Evolutionary conservation across 2,329 filamentous ascomycete genomes (phyloP).

Genomic region (Allantophomopsis lycopodina): DNA sequence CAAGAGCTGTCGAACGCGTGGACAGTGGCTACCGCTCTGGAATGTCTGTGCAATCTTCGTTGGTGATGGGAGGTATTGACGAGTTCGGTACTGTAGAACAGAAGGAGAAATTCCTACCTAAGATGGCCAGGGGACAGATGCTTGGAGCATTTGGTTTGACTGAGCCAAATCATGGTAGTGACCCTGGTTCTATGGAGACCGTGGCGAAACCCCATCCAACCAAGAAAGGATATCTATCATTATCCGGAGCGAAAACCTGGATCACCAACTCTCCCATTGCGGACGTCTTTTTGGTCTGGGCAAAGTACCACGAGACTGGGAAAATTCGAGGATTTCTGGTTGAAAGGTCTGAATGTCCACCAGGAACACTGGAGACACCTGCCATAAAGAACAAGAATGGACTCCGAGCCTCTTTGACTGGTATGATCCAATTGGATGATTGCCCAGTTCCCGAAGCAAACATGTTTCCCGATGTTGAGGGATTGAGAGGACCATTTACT

Average conservation of each 20-base stretch:
- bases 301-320: constrained; percentile 78
- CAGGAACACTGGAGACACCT: constrained; percentile 83
- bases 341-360: constrained; percentile 71
- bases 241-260: constrained; percentile 85
- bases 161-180: constrained; percentile 85
- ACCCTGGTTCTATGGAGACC: constrained; percentile 85
- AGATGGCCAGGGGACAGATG: constrained; percentile 70
- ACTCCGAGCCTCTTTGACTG: constrained; percentile 82
- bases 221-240: constrained; percentile 67
- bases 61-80: constrained; percentile 88
- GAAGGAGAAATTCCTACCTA: constrained; percentile 71
- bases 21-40: constrained; percentile 86
- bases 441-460: constrained; percentile 81
- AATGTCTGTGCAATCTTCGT: constrained; percentile 85
- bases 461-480: constrained; percentile 87
- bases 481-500: constrained; percentile 76
- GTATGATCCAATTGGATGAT: constrained; percentile 93
- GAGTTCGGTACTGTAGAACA: constrained; percentile 79
- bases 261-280: constrained; percentile 90
- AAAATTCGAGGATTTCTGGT: constrained; percentile 92
- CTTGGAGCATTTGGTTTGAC: constrained; percentile 82
- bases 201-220: constrained; percentile 71
- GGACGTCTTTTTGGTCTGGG: constrained; percentile 80
- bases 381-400: constrained; percentile 92
- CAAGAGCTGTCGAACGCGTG: constrained; percentile 77